Conservation (phyloP, 805 yeast species). For the Grigorovia jiainica region DNA sequence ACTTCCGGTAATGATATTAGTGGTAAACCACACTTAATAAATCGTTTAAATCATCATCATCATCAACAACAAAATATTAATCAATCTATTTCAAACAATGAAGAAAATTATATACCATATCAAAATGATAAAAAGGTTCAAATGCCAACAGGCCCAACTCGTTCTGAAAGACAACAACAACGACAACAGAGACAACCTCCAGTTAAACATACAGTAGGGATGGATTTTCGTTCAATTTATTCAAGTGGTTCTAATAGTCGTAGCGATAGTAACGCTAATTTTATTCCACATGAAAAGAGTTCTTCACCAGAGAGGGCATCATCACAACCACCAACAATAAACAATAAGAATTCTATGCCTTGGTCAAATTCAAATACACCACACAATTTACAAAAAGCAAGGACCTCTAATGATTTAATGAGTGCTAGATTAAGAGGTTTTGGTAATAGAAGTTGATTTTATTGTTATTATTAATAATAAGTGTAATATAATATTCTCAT, state of each 20-base stretch:
- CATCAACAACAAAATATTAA: not conserved
- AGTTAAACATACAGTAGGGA: slow-evolving; percentile 11
- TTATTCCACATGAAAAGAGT: not conserved
- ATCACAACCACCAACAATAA: not conserved
- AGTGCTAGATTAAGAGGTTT: slow-evolving; percentile 23
- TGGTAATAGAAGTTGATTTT: slow-evolving; percentile 8
- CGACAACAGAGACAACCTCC: not conserved
- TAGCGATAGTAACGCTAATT: too few species aligned
- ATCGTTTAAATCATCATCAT: not conserved
- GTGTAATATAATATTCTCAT: too few species aligned
- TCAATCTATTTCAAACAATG: not conserved
- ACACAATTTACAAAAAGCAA: not conserved
- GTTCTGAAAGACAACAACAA: not conserved
- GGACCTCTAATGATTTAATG: slow-evolving; percentile 20
- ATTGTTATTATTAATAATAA: not conserved
- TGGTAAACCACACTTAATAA: not conserved
- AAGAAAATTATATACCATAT: not conserved
- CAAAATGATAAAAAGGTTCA: slow-evolving; percentile 3
- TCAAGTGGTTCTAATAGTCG: not conserved
- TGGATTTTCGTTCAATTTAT: slow-evolving; percentile 21
- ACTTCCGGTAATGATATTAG: slow-evolving; percentile 1
- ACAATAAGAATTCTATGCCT: not conserved
- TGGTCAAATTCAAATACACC: not conserved
- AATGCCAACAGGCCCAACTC: not conserved
- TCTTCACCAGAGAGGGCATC: not conserved